Evolutionary conservation across 2,329 filamentous ascomycete species (phyloP).

Genomic region (Clonostachys byssicola): DNA sequence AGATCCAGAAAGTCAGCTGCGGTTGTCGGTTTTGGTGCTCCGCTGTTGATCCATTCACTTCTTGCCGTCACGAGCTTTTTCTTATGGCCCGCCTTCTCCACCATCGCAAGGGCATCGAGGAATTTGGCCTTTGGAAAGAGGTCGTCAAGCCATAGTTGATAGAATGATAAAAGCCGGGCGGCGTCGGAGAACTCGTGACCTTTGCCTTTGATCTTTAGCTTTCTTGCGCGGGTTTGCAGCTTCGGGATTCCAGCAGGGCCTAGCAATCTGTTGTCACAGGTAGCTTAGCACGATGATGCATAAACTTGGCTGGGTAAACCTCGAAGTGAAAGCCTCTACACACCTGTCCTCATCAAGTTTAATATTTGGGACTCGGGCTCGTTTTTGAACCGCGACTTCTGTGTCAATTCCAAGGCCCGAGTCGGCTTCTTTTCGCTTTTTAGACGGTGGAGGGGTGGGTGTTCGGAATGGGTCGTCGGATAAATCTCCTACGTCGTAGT

Average conservation of each 20-base stretch:
- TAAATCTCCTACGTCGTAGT: conserved; percentile 65
- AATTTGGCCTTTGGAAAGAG: conserved; percentile 94
- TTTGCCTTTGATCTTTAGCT: conserved; percentile 83
- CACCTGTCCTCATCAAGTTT: conserved; percentile 84
- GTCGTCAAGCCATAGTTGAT: conserved; percentile 96
- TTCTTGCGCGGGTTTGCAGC: conserved; percentile 60
- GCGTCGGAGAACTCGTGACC: conserved; percentile 93
- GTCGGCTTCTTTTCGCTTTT: conserved; percentile 39
- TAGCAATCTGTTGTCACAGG: conserved; percentile 58
- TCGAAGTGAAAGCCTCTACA: background rate
- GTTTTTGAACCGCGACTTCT: conserved; percentile 78
- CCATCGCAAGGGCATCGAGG: conserved; percentile 80
- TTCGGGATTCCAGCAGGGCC: conserved; percentile 81
- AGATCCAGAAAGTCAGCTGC: conserved; percentile 18
- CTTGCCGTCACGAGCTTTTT: conserved; percentile 72
- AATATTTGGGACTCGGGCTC: conserved; percentile 64
- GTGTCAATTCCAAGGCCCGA: conserved; percentile 75
- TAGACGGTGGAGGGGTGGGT: conserved; percentile 37
- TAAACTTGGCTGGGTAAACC: too few relatives aligned
- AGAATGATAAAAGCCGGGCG: conserved; percentile 77
- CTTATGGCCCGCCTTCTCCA: conserved; percentile 90
- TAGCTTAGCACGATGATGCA: too few relatives aligned
- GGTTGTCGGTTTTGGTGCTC: conserved; percentile 44
- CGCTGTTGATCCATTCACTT: conserved; percentile 79
- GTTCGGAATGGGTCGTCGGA: conserved; percentile 42